Conservation (phyloP, 495 filamentous ascomycete genomes). For the Trichodelitschia bisporula region DNA sequence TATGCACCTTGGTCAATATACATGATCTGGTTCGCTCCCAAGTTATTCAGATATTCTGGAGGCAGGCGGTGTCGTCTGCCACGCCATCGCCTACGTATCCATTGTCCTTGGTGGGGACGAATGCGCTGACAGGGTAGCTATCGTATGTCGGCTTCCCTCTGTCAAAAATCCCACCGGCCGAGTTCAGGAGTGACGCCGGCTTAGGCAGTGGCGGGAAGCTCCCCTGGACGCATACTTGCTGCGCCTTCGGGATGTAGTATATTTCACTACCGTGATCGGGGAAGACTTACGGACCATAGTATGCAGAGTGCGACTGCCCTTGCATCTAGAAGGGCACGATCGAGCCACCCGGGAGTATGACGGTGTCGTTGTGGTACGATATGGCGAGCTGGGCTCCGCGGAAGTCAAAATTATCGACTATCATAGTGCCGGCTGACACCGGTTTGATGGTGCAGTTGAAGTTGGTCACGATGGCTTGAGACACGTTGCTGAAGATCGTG, state of each 20-base stretch:
- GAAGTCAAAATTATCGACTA: conserved; percentile 77
- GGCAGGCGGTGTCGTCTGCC: conserved; percentile 39
- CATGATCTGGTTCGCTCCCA: conserved; percentile 35
- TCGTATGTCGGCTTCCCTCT: conserved; percentile 57
- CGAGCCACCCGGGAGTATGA: conserved; percentile 44
- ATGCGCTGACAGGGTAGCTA: conserved; percentile 25
- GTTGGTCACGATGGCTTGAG: conserved; percentile 47
- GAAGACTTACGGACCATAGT: conserved; percentile 1
- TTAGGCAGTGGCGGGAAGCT: conserved; percentile 25
- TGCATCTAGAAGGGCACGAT: conserved; percentile 45
- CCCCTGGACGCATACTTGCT: conserved; percentile 20
- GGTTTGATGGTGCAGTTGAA: conserved; percentile 31
- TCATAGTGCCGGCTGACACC: conserved; percentile 46
- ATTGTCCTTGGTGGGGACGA: conserved; percentile 47
- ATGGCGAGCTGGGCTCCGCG: conserved; percentile 29
- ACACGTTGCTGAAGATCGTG: conserved; percentile 47
- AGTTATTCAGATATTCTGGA: conserved; percentile 53
- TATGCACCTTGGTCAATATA: conserved; percentile 90
- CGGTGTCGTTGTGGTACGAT: conserved; percentile 22
- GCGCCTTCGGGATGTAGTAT: conserved; percentile 6
- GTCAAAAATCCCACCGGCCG: conserved; percentile 31
- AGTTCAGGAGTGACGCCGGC: conserved; percentile 29
- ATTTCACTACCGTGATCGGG: conserved; percentile 2
- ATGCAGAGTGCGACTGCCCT: conserved; percentile 36
- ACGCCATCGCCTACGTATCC: conserved; percentile 62